A percentile compares a stretch with the other conserved stretches of the same genome.
Evolutionary conservation across 805 yeast genomes (phyloP).

Genomic region (Wickerhamiella alocasiicola): DNA sequence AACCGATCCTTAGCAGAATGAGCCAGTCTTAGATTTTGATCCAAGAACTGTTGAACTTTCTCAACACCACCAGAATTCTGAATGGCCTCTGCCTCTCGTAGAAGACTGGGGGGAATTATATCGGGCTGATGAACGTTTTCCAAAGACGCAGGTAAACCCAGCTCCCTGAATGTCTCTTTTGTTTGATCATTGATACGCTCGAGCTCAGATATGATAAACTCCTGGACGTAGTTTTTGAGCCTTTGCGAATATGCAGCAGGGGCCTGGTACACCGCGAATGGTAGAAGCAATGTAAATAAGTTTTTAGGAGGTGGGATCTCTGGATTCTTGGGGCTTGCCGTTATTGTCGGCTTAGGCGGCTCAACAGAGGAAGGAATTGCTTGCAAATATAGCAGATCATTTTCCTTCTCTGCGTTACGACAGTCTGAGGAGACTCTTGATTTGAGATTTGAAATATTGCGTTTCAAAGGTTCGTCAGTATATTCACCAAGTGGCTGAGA

Average conservation of each 20-base stretch:
- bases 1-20: conserved; percentile 1
- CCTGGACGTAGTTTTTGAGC: conserved; percentile 39
- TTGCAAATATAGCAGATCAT: conserved; percentile 65
- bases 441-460: conserved; percentile 37
- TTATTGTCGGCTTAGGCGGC: conserved; percentile 20
- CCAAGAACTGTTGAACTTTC: conserved; percentile 23
- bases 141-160: conserved; percentile 48
- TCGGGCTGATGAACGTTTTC: conserved; percentile 47
- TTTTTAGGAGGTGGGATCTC: background rate
- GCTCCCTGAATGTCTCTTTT: conserved; percentile 29
- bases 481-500: conserved; percentile 30
- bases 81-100: conserved; percentile 44
- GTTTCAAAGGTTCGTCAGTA: conserved; percentile 23
- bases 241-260: conserved; percentile 59
- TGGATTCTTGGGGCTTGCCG: background rate
- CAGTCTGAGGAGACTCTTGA: conserved; percentile 39
- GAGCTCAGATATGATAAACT: conserved; percentile 30
- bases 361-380: conserved; percentile 38
- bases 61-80: conserved; percentile 40
- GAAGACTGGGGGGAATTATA: conserved; percentile 44
- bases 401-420: conserved; percentile 56
- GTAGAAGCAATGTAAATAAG: conserved; percentile 52
- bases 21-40: conserved; percentile 2
- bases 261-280: conserved; percentile 51
- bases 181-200: conserved; percentile 20